These are phyloP conservation scores for Rhizopogon sp. DNA, from an alignment of 768 basidiomycete species.

Conservation along the genomic window DNA sequence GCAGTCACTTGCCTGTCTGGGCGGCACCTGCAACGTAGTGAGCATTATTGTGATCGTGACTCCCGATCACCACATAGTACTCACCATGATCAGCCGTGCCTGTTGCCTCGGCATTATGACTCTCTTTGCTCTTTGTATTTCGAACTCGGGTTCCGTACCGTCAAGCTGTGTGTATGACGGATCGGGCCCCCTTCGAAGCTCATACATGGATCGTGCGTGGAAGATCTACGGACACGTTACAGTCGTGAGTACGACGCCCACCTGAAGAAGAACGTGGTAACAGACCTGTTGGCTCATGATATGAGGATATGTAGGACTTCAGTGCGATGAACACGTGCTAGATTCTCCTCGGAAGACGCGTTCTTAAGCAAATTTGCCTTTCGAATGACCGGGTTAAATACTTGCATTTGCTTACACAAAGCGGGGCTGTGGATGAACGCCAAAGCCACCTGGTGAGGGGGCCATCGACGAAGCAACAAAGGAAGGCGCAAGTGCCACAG, in stretches of 20 bases:
- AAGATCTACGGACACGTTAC: constrained; percentile 9
- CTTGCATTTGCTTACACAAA: neutral
- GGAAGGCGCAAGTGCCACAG: neutral
- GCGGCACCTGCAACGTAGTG: constrained; percentile 19
- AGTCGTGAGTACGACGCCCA: neutral
- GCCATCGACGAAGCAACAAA: neutral
- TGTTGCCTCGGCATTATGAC: constrained; percentile 13
- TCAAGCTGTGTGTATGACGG: constrained; percentile 3
- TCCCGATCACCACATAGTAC: neutral
- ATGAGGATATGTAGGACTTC: too few species aligned
- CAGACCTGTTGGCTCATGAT: neutral
- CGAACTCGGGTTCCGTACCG: constrained; percentile 11
- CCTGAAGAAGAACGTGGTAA: neutral
- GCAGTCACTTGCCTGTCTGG: constrained; percentile 9
- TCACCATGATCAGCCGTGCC: constrained; percentile 19
- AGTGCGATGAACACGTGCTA: too few species aligned
- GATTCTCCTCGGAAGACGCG: neutral
- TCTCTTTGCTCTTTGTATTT: constrained; percentile 19
- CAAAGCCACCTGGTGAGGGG: neutral
- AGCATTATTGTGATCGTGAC: neutral
- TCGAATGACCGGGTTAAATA: neutral
- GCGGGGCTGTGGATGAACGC: neutral
- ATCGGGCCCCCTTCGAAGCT: constrained; percentile 5
- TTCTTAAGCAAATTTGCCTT: neutral
- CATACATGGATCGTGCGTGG: constrained; percentile 9